These are phyloP conservation scores for Ceriops decandra DNA, from an alignment of 345 rosid species.

Conservation along the genomic window DNA sequence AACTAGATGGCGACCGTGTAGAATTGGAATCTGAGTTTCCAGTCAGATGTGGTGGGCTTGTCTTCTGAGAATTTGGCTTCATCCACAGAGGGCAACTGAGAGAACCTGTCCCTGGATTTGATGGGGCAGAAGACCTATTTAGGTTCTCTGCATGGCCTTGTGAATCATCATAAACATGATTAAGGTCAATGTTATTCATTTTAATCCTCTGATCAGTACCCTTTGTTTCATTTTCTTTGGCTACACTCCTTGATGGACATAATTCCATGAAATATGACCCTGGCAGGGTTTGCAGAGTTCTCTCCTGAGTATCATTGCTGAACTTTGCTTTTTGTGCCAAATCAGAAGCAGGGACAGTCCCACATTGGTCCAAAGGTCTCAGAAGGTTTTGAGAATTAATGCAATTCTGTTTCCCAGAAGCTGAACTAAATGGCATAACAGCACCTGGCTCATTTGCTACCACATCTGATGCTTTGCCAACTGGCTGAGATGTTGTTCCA, in stretches of 20 bases:
- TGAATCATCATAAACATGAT: constrained; percentile 67
- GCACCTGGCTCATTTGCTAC: constrained; percentile 22
- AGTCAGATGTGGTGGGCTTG: constrained; percentile 82
- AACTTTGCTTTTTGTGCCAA: constrained; percentile 21
- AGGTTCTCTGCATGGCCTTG: constrained; percentile 62
- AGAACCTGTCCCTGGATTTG: constrained; percentile 51
- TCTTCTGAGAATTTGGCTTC: constrained; percentile 60
- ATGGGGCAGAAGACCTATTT: constrained; percentile 54
- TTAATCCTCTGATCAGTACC: constrained; percentile 20
- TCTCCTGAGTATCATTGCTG: constrained; percentile 9
- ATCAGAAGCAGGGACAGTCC: constrained; percentile 25
- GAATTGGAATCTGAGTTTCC: constrained; percentile 86
- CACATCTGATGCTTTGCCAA: constrained; percentile 22
- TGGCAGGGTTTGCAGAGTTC: constrained; percentile 14
- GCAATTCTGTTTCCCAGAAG: constrained; percentile 25
- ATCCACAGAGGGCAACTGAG: constrained; percentile 73
- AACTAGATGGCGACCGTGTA: constrained; percentile 86
- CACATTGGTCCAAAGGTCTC: constrained; percentile 22
- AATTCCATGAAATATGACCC: constrained; percentile 15
- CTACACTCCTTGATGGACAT: constrained; percentile 19
- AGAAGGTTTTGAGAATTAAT: constrained; percentile 19
- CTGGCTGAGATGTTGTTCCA: constrained; percentile 25
- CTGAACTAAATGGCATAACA: constrained; percentile 34
- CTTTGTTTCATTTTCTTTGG: constrained; percentile 24
- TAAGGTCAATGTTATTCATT: constrained; percentile 77